Evolutionary conservation across 2,329 filamentous ascomycete species (phyloP), one percentile per base, ranked within the genome.

Genomic region (Trichoderma lentiforme): DNA sequence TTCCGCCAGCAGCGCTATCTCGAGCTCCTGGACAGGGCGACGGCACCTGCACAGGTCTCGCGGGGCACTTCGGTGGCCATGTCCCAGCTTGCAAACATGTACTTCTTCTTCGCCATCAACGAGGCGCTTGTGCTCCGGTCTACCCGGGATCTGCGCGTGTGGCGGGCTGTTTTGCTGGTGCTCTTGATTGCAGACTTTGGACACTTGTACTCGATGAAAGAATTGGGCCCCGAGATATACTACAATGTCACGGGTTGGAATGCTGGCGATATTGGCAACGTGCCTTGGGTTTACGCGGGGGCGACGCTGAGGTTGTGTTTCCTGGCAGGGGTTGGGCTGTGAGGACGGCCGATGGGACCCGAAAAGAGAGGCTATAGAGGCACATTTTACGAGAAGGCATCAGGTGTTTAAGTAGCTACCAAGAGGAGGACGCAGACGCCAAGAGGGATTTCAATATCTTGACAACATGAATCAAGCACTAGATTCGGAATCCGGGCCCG

Each of bases 1-100:
- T 84, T 86, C 74, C 81, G 80, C 24, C 86, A 88, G 70, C 75
- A 78, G 3, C 81, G 81, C 26, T 95, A 94, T 81, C 88, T 95
- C 36, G 73, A 82, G 6, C 83, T 93, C 66, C 93, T 91, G 3
- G 83, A 92, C 78, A 83, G 86, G 32, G 76, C 83, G 4, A 86
- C 88, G 8, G 84, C 72, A 74, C 82, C 74, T 2, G 34, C 56
- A n/a, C 34, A 32, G n/a, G 80, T 91, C 7, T 88, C 91, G 1
- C 82, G 87, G 43, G 86, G 86, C 53, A 92, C 91, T 1, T 87
- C 88, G 11, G 88, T 94, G 72, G 89, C 89, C 53, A 84, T 95
- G 76, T 89, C 90, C 21, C 93, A 95, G 82, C 87, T 95, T 36
- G 91, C 91, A 57, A 95, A 94, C 81, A 84, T 95, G 74, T 95